Percentiles rank a stretch among this genome's conserved stretches.
phyloP scores from a whole-genome alignment of 2,329 filamentous ascomycete species.

The Ploettnerulaceae sp. region DNA sequence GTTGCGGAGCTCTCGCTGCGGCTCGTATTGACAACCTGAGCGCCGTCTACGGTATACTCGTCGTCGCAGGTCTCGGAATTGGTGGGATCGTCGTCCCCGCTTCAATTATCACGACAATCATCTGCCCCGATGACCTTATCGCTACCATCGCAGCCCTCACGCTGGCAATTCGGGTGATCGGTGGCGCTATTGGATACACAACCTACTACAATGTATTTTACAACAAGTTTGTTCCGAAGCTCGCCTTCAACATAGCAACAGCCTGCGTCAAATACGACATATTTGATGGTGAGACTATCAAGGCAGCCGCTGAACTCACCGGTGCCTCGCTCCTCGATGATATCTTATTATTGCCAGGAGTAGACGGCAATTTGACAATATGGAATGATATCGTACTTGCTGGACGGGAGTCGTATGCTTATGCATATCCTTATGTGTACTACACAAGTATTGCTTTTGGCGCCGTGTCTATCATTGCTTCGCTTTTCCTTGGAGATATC shows the following conservation, averaged over 20 bases:
- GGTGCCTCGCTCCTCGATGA: slow-evolving; percentile 46
- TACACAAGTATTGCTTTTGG: slow-evolving; percentile 60
- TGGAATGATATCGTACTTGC: slow-evolving; percentile 50
- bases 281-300: slow-evolving; percentile 39
- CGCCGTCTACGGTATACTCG: slow-evolving; percentile 52
- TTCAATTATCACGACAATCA: slow-evolving; percentile 63
- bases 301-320: slow-evolving; percentile 48
- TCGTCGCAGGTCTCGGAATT: slow-evolving; percentile 58
- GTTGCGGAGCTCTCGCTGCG: slow-evolving; percentile 47
- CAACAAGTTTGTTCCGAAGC: slow-evolving; percentile 36
- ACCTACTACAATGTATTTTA: slow-evolving; percentile 52
- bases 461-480: slow-evolving; percentile 48
- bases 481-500: slow-evolving; percentile 56
- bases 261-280: slow-evolving; percentile 24
- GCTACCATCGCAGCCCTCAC: slow-evolving; percentile 64
- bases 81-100: slow-evolving; percentile 65
- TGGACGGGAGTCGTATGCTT: slow-evolving; percentile 51
- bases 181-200: slow-evolving; percentile 53
- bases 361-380: slow-evolving; percentile 45
- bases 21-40: slow-evolving; percentile 48
- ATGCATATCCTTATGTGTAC: slow-evolving; percentile 57
- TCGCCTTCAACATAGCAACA: slow-evolving; percentile 25
- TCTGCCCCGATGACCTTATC: slow-evolving; percentile 66
- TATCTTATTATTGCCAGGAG: slow-evolving; percentile 46
- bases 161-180: slow-evolving; percentile 63